Evolutionary conservation across 2,329 filamentous ascomycete species (phyloP), one percentile per base, ranked within the genome.

Genomic region (Hypoxylon sp.): DNA sequence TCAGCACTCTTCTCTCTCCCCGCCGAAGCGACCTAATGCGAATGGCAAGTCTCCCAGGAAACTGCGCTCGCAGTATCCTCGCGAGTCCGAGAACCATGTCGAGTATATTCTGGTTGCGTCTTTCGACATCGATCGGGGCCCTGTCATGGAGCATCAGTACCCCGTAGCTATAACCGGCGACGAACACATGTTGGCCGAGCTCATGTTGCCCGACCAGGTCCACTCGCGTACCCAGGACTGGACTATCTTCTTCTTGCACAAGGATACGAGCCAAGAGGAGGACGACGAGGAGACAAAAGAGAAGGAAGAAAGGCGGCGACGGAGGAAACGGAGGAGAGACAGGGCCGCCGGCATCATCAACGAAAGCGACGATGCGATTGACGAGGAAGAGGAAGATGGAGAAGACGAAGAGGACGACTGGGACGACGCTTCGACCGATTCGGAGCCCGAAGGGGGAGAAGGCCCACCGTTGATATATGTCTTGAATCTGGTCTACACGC

Each of bases 241-340:
- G 95, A 99, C 95, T 37, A 97, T 98, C 52, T 99, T 99, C 79
- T 99, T 99, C 73, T 75, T 99, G 54, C 95, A 99, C 78, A 98
- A 98, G 74, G 95, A 99, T 73, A 91, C 88, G 3, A 93, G 87
- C 58, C 87, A 89, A 47, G 88, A 91, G 58, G 90, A 94, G 55
- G 93, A 96, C 58, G 90, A 92, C 24, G 84, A 87, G 54, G 89
- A 91, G 67, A 80, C 81, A 59, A 80, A 78, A 51, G 80, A 80
- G 33, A 88, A 83, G 64, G 78, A 81, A 69, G 79, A 81, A 65
- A 77, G 82, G 67, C 80, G 73, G 52, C 78, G 75, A 65, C 75
- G 76, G 70, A 81, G 85, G 53, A 80, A 78, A 62, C 79, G 79
- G 58, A 80, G 79, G 64, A 81, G 77, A 43, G 81, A 86, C 48